Evolutionary conservation across 176 grass and related monocot species (phyloP).

Genomic region (Rhynchospora breviuscula): DNA sequence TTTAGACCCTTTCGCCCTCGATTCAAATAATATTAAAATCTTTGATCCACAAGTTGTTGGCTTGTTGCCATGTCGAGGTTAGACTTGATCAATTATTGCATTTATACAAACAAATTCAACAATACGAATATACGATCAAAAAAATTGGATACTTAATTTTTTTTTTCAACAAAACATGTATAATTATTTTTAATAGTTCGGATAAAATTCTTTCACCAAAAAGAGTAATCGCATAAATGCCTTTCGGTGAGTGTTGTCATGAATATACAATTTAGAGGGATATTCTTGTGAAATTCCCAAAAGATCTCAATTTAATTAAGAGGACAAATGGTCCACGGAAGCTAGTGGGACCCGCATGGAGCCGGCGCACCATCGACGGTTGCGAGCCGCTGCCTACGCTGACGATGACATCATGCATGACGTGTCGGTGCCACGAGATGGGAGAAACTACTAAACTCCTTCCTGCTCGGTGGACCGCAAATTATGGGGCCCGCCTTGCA

Average conservation of each 20-base stretch:
- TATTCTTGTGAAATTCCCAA: slow-evolving; percentile 10
- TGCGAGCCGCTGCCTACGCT: slow-evolving; percentile 48
- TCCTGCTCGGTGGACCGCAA: neutral
- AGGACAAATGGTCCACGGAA: neutral
- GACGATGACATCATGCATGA: slow-evolving; percentile 15
- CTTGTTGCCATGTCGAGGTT: neutral
- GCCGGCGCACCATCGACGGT: slow-evolving; percentile 76
- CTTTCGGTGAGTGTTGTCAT: neutral
- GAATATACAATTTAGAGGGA: neutral
- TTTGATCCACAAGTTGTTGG: too few relatives aligned
- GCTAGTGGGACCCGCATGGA: neutral
- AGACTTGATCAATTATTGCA: neutral
- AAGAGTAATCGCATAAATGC: neutral
- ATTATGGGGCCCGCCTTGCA: neutral
- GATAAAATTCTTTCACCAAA: neutral
- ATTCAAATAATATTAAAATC: too few relatives aligned
- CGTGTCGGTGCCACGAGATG: neutral
- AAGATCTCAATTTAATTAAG: neutral
- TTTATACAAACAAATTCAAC: neutral
- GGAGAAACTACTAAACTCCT: neutral
- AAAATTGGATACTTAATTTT: neutral
- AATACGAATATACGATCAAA: neutral
- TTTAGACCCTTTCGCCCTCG: neutral
- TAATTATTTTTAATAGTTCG: neutral
- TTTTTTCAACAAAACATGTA: neutral